Evolutionary conservation across 2,329 filamentous ascomycete genomes (phyloP), one percentile per base, ranked within the genome.

Genomic region (Nothophaeocryptopus gaeumannii): DNA sequence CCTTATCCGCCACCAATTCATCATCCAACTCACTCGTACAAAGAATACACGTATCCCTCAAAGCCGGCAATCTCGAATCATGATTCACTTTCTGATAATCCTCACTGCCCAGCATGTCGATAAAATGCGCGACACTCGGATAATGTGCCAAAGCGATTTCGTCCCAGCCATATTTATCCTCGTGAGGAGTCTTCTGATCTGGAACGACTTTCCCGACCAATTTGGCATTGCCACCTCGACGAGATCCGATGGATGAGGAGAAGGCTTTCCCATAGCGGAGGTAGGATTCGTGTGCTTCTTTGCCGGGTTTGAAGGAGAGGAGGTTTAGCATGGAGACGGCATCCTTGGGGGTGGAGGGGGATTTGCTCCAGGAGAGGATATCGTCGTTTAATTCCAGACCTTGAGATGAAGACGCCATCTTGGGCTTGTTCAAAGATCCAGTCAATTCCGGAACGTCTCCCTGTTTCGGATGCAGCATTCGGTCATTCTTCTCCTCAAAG

Each of bases 131-230:
- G 55, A 84, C 77, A 43, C 75, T 81, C 2, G 82, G 81, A 65
- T 85, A 85, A 68, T 84, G 81, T 47, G 82, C 82, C 37, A 85
- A 70, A 0, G 82, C 81, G 53, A 85, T 74, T 66, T 85, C 82
- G 63, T 85, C 78, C 82, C 82, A 85, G 45, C 63, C 60, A 14
- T 47, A 57, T 39, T 45, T 37, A 45, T 64, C 59, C 46, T 63
- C 58, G 5, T 57, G 53, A 10, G 39, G 36, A 13, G 62, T 62
- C 1, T 56, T 56, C 20, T 60, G 58, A 63, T 68, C 67, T 11
- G 58, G 55, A 9, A 80, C 71, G 1, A 83, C 78, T 47, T 75
- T 80, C 0, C 82, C 82, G 0, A 84, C 80, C 5, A 85, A 71
- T 68, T 85, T 85, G 2, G 82, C 82, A 50, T 71, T 70, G 0